phyloP scores from a whole-genome alignment of 257 asterid species.

The Jacaranda mimosifolia region DNA sequence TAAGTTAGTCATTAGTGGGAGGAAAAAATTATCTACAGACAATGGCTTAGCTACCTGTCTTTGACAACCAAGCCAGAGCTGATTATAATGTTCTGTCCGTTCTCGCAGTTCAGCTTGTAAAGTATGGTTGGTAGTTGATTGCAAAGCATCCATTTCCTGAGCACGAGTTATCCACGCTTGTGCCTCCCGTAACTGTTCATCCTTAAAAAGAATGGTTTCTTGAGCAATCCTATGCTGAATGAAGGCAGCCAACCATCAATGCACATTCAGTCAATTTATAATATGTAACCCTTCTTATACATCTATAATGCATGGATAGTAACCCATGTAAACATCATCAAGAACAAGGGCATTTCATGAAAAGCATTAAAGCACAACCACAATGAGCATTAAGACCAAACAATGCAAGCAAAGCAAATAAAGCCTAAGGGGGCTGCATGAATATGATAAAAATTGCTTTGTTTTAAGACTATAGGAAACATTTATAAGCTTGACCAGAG shows the following conservation, averaged over 20 bases:
- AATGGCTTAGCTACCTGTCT: slow-evolving; percentile 70
- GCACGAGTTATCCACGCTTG: slow-evolving; percentile 88
- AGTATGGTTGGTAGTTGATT: slow-evolving; percentile 60
- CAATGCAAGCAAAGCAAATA: not conserved
- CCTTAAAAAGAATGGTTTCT: slow-evolving; percentile 74
- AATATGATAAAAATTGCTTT: not conserved
- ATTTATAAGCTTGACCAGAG: not conserved
- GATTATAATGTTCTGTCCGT: slow-evolving; percentile 84
- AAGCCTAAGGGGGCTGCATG: not conserved
- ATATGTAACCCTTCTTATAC: not conserved
- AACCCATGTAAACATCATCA: slow-evolving; percentile 15
- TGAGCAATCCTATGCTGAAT: slow-evolving; percentile 87
- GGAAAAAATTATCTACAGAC: not conserved
- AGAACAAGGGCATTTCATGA: slow-evolving; percentile 19
- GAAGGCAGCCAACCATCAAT: slow-evolving; percentile 31
- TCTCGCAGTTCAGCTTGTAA: slow-evolving; percentile 86
- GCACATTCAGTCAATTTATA: slow-evolving; percentile 8
- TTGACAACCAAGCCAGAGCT: slow-evolving; percentile 83
- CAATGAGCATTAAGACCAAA: not conserved
- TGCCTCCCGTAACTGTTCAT: slow-evolving; percentile 85
- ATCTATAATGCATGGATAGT: not conserved
- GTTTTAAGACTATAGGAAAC: not conserved
- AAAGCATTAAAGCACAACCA: slow-evolving; percentile 8
- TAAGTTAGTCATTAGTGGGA: slow-evolving; percentile 12
- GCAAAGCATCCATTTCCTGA: slow-evolving; percentile 87